Percentiles rank a stretch among this genome's conserved stretches.
Evolutionary conservation across 352 stramenopile genomes (phyloP).

Genomic region (Globisporangium radiosum): DNA sequence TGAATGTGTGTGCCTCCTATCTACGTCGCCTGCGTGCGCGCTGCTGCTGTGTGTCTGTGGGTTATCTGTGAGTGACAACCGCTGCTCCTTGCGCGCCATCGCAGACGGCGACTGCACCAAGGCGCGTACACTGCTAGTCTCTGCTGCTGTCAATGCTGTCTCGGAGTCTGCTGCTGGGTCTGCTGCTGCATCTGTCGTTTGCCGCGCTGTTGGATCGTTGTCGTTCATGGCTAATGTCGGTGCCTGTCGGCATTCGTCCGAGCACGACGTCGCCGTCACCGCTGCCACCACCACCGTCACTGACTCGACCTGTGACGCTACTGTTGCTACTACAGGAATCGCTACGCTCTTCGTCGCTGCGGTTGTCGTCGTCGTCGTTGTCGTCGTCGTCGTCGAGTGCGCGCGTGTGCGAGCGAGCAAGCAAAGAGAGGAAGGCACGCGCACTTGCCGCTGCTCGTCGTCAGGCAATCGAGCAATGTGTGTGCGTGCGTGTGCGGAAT

Average conservation of each 20-base stretch:
- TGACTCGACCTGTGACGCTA: too few species aligned
- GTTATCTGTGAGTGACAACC: too few species aligned
- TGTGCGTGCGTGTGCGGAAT: too few species aligned
- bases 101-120: too few species aligned
- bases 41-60: background rate
- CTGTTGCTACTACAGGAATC: background rate
- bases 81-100: too few species aligned
- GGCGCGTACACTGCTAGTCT: background rate
- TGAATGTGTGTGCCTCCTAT: background rate
- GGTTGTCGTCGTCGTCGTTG: too few species aligned
- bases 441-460: too few species aligned
- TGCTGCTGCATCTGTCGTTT: background rate
- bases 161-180: background rate
- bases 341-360: too few species aligned
- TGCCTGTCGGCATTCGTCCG: slow-evolving; percentile 13
- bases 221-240: slow-evolving; percentile 7
- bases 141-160: background rate
- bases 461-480: too few species aligned
- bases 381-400: too few species aligned
- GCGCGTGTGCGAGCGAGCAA: too few species aligned
- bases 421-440: too few species aligned
- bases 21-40: background rate
- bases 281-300: background rate
- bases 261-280: slow-evolving; percentile 4
- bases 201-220: background rate